Base-by-base conservation (phyloP, 192 early-diverging fungal species). In the Linnemannia exigua region DNA sequence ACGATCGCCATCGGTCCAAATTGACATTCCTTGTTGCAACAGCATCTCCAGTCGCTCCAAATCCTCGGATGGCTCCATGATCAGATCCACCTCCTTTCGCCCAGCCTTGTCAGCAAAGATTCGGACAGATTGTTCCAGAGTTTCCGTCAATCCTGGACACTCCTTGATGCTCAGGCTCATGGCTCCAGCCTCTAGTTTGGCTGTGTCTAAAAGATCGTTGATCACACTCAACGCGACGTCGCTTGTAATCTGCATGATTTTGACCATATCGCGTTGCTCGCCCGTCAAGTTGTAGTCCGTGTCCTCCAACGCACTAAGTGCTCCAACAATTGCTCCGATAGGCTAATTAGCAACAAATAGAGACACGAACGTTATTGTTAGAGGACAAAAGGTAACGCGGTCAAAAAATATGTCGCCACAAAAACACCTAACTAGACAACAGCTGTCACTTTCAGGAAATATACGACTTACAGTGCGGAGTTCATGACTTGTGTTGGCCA, bases 31-130 rank as follows among this genome's bases (percentile, higher is more conserved):
- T 77, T 77, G 88, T 72, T 66, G 77, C 25, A 78, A 22, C 67
- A n/a, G 50, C 28, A 66, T 73, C 74, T 79, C 89, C 20, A 87
- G 83, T 67, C 47, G 22, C 74, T 93, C 89, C 7, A 88, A 72
- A 46, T 91, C 80, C 35, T 91, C 85, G 47, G 79, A 79, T 0
- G 89, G 89, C 33, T 92, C 92, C 58, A 92, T 88, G 25, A 88
- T 81, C 67, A 93, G 70, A 76, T 88, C 89, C 16, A 89, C 83
- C 25, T 85, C 84, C 48, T 88, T 80, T 17, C 79, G 69, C 5
- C 81, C 81, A 17, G 84, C 84, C 66, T 80, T 89, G 67, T 87
- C 85, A 2, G 87, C 72, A 69, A 84, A 82, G 25, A 91, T 84
- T 3, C 87, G 72, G 9, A 91, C 82, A 2, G 80, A 80, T 51